Evolutionary conservation across 108 stramenopile species (phyloP).

Genomic region (Nitzschia palea): DNA sequence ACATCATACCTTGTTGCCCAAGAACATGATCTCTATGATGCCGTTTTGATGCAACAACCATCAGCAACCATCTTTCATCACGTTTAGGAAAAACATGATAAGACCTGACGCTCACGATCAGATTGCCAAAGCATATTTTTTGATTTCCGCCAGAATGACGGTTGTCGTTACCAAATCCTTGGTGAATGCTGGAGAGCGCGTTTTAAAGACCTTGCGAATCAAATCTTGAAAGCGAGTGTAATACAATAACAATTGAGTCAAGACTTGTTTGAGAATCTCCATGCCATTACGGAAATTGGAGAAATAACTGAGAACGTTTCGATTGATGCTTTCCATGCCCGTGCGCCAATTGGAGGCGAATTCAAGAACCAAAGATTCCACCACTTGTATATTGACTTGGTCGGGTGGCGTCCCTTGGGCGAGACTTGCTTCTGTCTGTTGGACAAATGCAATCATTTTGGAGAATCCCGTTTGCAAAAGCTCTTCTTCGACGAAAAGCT

Average conservation of each 20-base stretch:
- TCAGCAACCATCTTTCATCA: no score
- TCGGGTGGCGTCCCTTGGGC: conserved; percentile 52
- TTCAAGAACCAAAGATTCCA: conserved; percentile 88
- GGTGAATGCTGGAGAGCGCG: conserved; percentile 85
- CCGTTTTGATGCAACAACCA: no score
- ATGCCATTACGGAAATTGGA: conserved; percentile 97
- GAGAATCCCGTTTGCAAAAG: conserved; percentile 87
- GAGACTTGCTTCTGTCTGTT: conserved; percentile 89
- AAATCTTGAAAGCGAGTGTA: conserved; percentile 98
- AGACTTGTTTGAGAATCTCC: conserved; percentile 98
- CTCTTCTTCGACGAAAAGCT: conserved; percentile 97
- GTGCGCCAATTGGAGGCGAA: conserved; percentile 93
- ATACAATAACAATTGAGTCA: conserved; percentile 95
- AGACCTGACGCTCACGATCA: no score
- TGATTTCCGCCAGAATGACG: conserved; percentile 94
- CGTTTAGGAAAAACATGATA: background rate
- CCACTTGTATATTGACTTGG: conserved; percentile 80
- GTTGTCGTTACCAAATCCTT: conserved; percentile 94
- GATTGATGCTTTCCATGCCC: conserved; percentile 92
- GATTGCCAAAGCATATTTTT: conserved; percentile 88
- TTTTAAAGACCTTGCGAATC: conserved; percentile 86
- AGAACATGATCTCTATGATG: background rate
- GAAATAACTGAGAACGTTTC: conserved; percentile 94
- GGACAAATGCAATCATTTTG: conserved; percentile 95
- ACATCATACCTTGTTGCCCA: background rate